Conservation (phyloP, 163 green algal genomes). For the Scenedesmus sp. region DNA sequence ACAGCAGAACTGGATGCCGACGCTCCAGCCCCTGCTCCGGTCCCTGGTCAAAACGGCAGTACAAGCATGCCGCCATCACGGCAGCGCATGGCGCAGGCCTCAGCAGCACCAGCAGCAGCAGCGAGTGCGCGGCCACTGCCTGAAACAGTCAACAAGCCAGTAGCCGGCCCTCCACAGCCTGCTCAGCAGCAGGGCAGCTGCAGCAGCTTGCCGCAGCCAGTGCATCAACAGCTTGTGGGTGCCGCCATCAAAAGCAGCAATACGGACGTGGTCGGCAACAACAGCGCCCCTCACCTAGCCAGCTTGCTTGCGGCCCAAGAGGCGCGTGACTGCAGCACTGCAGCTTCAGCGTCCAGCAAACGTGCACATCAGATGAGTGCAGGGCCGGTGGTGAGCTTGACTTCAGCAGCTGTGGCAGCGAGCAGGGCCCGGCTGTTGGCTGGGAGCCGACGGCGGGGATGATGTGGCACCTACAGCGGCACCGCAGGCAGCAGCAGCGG, state of each 20-base stretch:
- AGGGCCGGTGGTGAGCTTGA: background rate
- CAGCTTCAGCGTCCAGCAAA: background rate
- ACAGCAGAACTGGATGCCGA: background rate
- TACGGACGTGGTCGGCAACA: background rate
- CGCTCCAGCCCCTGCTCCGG: background rate
- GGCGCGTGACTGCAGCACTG: background rate
- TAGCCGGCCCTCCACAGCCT: background rate
- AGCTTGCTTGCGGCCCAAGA: background rate
- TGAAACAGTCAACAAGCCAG: background rate
- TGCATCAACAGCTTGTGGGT: background rate
- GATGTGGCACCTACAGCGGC: background rate
- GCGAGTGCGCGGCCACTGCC: background rate
- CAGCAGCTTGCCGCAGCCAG: background rate
- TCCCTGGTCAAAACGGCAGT: background rate
- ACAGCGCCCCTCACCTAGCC: background rate
- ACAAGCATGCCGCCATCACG: background rate
- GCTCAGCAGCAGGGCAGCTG: background rate
- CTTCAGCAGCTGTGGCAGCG: slow-evolving; percentile 35
- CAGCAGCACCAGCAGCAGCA: background rate
- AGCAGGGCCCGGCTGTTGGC: slow-evolving; percentile 19
- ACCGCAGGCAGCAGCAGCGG: background rate
- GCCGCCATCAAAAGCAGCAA: background rate
- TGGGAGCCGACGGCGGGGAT: background rate
- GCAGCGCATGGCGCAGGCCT: background rate
- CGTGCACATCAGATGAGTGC: background rate